A percentile compares a stretch with the other conserved stretches of the same genome.
Conservation (phyloP, 495 filamentous ascomycete species). For the Penicillium roqueforti region DNA sequence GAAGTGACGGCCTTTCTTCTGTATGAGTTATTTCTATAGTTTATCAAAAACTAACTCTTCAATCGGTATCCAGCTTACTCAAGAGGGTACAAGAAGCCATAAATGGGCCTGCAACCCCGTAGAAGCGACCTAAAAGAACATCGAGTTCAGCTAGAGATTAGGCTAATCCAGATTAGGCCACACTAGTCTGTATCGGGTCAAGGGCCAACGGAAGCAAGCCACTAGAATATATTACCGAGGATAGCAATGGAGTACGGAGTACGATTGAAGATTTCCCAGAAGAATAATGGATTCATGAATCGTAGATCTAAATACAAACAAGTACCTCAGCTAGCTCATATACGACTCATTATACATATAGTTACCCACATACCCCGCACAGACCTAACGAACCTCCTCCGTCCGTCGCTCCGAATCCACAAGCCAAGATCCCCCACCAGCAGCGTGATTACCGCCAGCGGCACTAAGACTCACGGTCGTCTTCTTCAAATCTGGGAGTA, state of each 20-base stretch:
- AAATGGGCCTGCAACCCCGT: not conserved
- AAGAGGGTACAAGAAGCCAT: not conserved
- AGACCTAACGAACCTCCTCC: slow-evolving; percentile 12
- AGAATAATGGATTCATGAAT: slow-evolving; percentile 13
- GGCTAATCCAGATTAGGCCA: not conserved
- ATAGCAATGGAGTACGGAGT: too few species aligned
- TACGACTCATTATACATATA: not conserved
- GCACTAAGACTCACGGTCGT: slow-evolving; percentile 74
- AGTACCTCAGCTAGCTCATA: not conserved
- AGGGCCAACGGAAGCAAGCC: not conserved
- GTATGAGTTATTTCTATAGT: too few species aligned
- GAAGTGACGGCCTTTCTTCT: too few species aligned
- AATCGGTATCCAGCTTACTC: too few species aligned
- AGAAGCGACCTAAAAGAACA: not conserved
- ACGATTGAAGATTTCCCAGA: not conserved
- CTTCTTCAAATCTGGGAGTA: slow-evolving; percentile 67
- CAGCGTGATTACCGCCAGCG: slow-evolving; percentile 41
- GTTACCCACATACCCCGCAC: not conserved
- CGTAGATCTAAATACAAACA: slow-evolving; percentile 14
- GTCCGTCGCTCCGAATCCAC: slow-evolving; percentile 49
- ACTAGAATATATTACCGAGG: not conserved
- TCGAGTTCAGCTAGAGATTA: not conserved
- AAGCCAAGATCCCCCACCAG: slow-evolving; percentile 59
- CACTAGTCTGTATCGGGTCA: not conserved
- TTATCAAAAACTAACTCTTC: too few species aligned